These are phyloP conservation scores for Osmanthus fragrans DNA, from an alignment of 257 asterid genomes.

Conservation along the genomic window DNA sequence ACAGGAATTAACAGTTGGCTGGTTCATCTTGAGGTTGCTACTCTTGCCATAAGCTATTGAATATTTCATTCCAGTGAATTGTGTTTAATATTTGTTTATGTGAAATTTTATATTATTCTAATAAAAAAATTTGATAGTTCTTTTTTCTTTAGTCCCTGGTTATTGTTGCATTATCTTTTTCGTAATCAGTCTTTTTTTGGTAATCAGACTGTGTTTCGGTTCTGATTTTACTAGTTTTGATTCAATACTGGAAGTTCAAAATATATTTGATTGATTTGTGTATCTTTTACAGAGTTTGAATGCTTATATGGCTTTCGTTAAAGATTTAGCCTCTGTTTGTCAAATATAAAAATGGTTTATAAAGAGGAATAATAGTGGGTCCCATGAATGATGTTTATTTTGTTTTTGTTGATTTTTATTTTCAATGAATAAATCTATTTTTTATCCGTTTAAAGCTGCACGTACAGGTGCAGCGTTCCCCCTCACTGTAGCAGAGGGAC, in stretches of 20 bases:
- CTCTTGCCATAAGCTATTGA: neutral
- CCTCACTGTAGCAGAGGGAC: too few relatives aligned
- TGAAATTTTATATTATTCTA: too few relatives aligned
- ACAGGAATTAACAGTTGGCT: constrained; percentile 32
- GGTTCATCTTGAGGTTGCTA: constrained; percentile 33
- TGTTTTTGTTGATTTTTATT: neutral
- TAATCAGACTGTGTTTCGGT: neutral
- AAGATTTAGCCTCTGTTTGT: neutral
- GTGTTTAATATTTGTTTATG: neutral
- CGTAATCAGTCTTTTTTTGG: neutral
- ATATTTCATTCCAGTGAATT: neutral
- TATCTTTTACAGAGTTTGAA: neutral
- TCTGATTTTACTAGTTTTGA: constrained; percentile 46
- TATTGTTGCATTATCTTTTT: neutral
- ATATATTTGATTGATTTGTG: neutral
- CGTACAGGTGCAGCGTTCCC: too few relatives aligned
- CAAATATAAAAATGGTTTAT: too few relatives aligned
- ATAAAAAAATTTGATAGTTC: neutral
- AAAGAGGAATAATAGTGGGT: too few relatives aligned
- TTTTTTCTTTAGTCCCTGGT: neutral
- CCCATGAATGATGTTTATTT: neutral
- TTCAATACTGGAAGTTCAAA: constrained; percentile 38
- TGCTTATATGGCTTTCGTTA: neutral
- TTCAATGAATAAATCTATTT: constrained; percentile 6
- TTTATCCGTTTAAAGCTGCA: too few relatives aligned